Base-by-base conservation (phyloP, 2,329 filamentous ascomycete genomes). In the Laburnicola sp. region DNA sequence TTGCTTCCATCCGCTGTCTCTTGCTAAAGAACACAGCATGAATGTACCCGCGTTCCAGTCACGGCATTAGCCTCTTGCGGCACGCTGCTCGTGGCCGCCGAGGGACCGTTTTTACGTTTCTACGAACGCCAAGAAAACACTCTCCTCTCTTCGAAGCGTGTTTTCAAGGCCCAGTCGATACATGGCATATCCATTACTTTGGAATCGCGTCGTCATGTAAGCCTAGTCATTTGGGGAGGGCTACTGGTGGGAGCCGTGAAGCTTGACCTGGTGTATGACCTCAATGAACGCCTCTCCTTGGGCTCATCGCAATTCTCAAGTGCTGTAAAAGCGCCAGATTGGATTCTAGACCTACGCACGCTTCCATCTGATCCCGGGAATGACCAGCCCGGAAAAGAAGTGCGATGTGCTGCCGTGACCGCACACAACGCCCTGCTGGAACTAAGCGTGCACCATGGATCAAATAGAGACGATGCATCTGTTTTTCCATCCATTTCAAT, bases 401-500 rank as follows among this genome's bases (percentile, higher is more conserved):
- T 35, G 32, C 51, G 35, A 11, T 69, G 63, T 51, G 60, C 62
- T 52, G 68, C 73, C 8, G 84, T 95, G 11, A 96, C 91, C 2
- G 91, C 93, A 1, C 92, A 97, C 72, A 97, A 97, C 77, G 86
- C 90, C 43, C 78, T 95, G 4, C 71, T 89, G 5, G 78, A 78
- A 27, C 69, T 88, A 21, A 65, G 62, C 6, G 54, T 67, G 44
- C 34, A 64, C 26, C 39, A 42, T 23, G 41, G 43, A 28, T 21
- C 43, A 45, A 34, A 59, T 36, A 34, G 48, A 36, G 11, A 3
- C 21, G 31, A 26, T 53, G 43, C 32, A 27, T n/a, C n/a, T n/a
- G 31, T 65, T 56, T 35, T 10, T 23, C 46, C 56, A 11, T 36
- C 46, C n/a, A 51, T 64, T 56, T 48, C 40, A 50, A 74, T 86